phyloP scores from a whole-genome alignment of 441 rosid species.

The Eruca vesicaria region DNA sequence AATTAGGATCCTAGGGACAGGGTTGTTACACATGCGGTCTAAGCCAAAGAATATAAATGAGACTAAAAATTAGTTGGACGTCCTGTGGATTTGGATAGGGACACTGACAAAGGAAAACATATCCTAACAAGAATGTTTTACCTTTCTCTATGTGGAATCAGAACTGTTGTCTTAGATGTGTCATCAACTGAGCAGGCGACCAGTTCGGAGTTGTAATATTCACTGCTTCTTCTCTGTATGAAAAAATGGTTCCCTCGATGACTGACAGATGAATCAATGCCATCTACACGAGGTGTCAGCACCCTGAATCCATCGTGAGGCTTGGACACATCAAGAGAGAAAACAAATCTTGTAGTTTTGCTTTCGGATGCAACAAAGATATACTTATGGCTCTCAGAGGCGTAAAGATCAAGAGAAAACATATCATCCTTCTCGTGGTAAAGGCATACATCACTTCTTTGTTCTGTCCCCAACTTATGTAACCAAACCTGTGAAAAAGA shows the following conservation, averaged over 20 bases:
- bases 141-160: constrained; percentile 89
- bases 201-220: constrained; percentile 78
- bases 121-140: constrained; percentile 19
- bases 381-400: constrained; percentile 75
- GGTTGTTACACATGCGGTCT: no score
- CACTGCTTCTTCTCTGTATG: constrained; percentile 69
- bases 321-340: constrained; percentile 61
- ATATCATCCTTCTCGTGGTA: constrained; percentile 90
- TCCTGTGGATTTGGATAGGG: neutral
- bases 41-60: neutral
- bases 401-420: constrained; percentile 63
- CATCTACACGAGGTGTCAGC: neutral
- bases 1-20: no score
- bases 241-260: constrained; percentile 89
- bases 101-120: neutral
- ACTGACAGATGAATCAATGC: constrained; percentile 63
- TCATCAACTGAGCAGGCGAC: constrained; percentile 67
- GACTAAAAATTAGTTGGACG: neutral
- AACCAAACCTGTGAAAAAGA: constrained; percentile 69
- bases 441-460: constrained; percentile 64
- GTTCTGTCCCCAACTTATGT: constrained; percentile 81
- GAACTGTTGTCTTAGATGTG: constrained; percentile 52
- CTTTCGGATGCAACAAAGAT: constrained; percentile 74
- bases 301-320: constrained; percentile 52
- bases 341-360: constrained; percentile 71